Evolutionary conservation across 306 rosid species (phyloP), one percentile per base, ranked within the genome.

Genomic region (Cucumis melo): DNA sequence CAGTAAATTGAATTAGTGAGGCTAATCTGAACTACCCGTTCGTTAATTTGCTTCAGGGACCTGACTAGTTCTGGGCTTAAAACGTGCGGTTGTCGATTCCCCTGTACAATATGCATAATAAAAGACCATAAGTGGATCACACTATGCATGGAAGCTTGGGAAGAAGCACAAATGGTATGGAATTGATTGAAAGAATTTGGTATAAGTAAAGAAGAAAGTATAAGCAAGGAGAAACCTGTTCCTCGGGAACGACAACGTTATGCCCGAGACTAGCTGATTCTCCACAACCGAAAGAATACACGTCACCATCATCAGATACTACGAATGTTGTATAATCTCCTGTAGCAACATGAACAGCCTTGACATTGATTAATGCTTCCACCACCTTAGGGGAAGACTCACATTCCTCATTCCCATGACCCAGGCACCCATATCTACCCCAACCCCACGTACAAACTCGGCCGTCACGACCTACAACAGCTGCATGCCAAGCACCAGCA

Each of bases 401-500:
- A 84, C 96, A 90, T 27, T 93, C 98, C 77, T 91, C 97, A 67
- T 90, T 91, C 20, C 98, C 98, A 32, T 93, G 98, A 53, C 98
- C 98, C 81, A 93, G 81, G 87, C 98, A 93, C 54, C 98, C 98
- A 53, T 90, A 87, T 16, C 98, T 94, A 56, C 97, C 98, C 98
- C 97, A 93, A 48, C 97, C 97, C 98, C 98, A 93, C 0, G 98
- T 93, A 86, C 98, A 93, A 11, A 93, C 98, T 27, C 98, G 88
- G 9, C 98, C 98, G 58, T 93, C 98, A 24, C 36, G 85, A 17
- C 98, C 98, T 62, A 91, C 98, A 72, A 93, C 97, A 41, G 98
- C 98, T 44, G 98, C 98, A 62, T 93, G 98, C 97, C 96, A 93
- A 81, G 98, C 98, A 75, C 97, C 98, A 13, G 98, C 98, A 8